A percentile compares a stretch with the other conserved stretches of the same genome.
phyloP scores from a whole-genome alignment of 2,329 filamentous ascomycete species.

The Penicillium sp. region DNA sequence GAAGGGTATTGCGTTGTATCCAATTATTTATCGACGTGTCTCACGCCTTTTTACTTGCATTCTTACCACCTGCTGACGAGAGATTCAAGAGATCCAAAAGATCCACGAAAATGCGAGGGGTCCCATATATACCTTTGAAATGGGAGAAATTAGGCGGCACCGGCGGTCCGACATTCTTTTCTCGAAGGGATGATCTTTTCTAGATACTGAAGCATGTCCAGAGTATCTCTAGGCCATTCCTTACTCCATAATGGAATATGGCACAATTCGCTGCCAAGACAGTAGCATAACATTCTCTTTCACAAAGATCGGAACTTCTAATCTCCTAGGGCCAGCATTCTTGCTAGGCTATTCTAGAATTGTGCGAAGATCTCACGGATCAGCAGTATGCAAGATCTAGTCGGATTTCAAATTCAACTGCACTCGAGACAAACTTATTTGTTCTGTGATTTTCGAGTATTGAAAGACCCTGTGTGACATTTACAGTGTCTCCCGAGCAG shows the following conservation, averaged over 20 bases:
- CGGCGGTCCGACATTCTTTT: not conserved
- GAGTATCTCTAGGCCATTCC: not conserved
- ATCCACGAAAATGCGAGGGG: not conserved
- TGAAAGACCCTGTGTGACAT: not conserved
- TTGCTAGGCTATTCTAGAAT: not conserved
- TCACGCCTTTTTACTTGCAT: not conserved
- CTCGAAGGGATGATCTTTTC: not conserved
- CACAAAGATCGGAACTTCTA: not conserved
- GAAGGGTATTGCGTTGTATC: not conserved
- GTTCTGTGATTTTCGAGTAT: not conserved
- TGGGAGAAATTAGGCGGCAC: not conserved
- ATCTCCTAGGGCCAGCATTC: not conserved
- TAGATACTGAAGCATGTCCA: not conserved
- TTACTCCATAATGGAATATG: not conserved
- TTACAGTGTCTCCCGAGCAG: not conserved
- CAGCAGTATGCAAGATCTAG: not conserved
- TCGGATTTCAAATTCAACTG: not conserved
- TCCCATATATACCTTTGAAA: not conserved
- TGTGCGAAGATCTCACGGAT: not conserved
- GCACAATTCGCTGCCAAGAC: not conserved
- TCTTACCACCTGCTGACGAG: not conserved
- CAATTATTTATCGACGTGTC: conserved; percentile 3
- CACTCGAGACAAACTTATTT: not conserved
- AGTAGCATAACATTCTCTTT: not conserved
- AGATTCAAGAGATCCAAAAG: not conserved